These are phyloP conservation scores for Alternaria tenuissima DNA, from an alignment of 2,329 filamentous ascomycete genomes.

Conservation along the genomic window DNA sequence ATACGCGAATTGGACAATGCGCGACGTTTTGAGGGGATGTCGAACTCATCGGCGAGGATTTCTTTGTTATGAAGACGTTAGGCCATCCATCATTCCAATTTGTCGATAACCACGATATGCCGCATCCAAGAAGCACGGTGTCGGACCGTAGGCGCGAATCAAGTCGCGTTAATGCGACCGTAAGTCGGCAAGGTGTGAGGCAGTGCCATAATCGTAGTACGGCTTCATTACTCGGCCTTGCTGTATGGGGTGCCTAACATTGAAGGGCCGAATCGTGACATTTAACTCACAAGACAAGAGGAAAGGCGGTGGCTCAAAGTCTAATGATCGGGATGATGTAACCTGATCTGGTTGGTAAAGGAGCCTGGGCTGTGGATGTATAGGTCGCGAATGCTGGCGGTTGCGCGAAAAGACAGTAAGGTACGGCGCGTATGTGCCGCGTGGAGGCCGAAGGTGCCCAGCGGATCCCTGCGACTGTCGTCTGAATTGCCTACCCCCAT, in stretches of 20 bases:
- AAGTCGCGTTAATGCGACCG: background rate
- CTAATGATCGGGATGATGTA: background rate
- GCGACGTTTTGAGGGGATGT: conserved; percentile 1
- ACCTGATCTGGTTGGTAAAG: background rate
- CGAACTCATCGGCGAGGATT: background rate
- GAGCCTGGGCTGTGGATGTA: background rate
- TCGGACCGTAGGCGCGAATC: background rate
- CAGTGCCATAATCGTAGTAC: background rate
- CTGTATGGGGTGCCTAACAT: background rate
- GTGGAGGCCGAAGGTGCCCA: background rate
- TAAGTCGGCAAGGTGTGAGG: conserved; percentile 3
- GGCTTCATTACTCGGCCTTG: background rate
- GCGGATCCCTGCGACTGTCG: background rate
- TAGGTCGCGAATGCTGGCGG: background rate
- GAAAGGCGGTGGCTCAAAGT: background rate
- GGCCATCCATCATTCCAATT: conserved; percentile 3
- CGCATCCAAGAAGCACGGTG: background rate
- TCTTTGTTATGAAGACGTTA: background rate
- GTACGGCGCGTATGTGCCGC: background rate
- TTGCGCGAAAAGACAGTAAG: background rate
- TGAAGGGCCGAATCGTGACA: background rate
- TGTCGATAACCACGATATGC: background rate
- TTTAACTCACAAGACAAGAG: background rate
- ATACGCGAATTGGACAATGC: background rate
- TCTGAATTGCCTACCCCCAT: background rate